Base-by-base conservation (phyloP, 495 filamentous ascomycete species). In the Mytilinidion resinicola region DNA sequence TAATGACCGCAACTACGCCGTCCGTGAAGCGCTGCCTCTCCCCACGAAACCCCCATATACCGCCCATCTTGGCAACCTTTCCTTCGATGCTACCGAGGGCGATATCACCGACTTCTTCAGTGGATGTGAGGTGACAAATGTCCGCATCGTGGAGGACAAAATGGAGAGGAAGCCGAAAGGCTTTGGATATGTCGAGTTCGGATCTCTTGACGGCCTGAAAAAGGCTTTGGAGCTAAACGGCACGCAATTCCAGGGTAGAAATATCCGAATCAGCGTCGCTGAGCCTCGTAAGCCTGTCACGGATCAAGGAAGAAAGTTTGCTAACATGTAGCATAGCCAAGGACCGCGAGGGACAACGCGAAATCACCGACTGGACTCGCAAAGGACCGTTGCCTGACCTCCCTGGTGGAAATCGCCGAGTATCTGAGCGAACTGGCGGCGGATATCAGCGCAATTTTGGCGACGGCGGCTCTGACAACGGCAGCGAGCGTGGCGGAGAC, bases 181-280 rank as follows among this genome's bases (percentile, higher is more conserved):
- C 41, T 98, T 98, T 68, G 93, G 91, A 43, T 98, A 98, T 73
- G 91, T 95, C 50, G 95, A 97, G 68, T 98, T 96, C 67, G 85
- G 78, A 56, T 86, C 85, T 41, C 78, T 91, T 15, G 91, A 96
- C 53, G 93, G 95, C 43, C 76, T 98, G 65, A 91, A 96, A 77
- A 87, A 89, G 64, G 95, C 95, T 30, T 77, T 98, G 51, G 88
- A 89, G 41, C 80, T 91, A 55, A 88, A 86, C 61, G 87, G 88
- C 48, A 77, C 80, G 21, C 82, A 82, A 57, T 89, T 98, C 67
- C 84, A 91, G 71, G 92, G 91, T 42, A 82, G 93, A 48, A 86
- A 82, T 60, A 91, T 98, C 67, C 82, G 89, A 62, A 83, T 96
- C 68, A 96, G 85, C 71, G 84, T 92, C 67, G 88, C 88, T 33